phyloP scores from a whole-genome alignment of 305 asterid genomes.

The Salvia sclarea region DNA sequence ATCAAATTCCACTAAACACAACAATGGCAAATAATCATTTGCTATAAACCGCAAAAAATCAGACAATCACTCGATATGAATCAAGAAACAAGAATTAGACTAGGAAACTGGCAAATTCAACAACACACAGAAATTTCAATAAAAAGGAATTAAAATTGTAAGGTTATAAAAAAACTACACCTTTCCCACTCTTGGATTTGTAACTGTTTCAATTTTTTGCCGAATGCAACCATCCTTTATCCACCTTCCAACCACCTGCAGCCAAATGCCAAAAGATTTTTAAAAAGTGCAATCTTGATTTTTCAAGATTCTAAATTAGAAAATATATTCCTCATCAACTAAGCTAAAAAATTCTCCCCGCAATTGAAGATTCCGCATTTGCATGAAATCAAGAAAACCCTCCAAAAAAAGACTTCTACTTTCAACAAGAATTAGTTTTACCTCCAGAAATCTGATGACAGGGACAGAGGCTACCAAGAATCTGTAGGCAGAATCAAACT shows the following conservation, averaged over 20 bases:
- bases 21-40: no score
- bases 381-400: constrained; percentile 9
- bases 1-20: not conserved
- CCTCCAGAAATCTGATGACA: constrained; percentile 1
- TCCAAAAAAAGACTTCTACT: not conserved
- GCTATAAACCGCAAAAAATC: not conserved
- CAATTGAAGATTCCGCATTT: not conserved
- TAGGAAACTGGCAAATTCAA: not conserved
- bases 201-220: constrained; percentile 59
- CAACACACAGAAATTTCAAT: no score
- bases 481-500: not conserved
- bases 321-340: not conserved
- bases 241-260: constrained; percentile 17
- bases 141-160: not conserved
- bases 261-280: not conserved
- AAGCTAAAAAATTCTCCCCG: not conserved
- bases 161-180: constrained; percentile 26
- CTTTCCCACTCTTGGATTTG: constrained; percentile 78
- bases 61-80: not conserved
- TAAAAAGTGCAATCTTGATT: not conserved
- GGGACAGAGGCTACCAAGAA: not conserved
- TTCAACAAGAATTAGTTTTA: not conserved
- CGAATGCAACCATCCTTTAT: constrained; percentile 69
- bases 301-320: not conserved
- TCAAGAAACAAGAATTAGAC: not conserved